These are phyloP conservation scores for Rhodotorula graminis DNA, from an alignment of 768 basidiomycete species.

Conservation along the genomic window DNA sequence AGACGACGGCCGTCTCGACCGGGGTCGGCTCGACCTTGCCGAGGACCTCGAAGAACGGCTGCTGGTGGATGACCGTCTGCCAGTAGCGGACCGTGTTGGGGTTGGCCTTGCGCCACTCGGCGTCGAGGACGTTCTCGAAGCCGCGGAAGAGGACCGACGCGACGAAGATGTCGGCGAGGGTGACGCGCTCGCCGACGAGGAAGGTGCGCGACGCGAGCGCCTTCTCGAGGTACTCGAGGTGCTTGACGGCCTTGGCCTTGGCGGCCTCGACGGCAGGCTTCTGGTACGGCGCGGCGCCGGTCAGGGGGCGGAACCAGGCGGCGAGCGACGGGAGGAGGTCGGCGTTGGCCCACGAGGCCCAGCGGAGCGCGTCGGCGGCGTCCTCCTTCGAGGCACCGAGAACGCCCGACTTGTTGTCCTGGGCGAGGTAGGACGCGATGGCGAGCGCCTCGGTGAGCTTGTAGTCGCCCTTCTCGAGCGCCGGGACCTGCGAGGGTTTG, in stretches of 20 bases:
- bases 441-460: slow-evolving; percentile 69
- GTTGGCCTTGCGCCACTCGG: slow-evolving; percentile 60
- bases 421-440: slow-evolving; percentile 60
- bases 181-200: slow-evolving; percentile 90
- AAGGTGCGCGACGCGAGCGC: slow-evolving; percentile 76
- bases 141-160: slow-evolving; percentile 59
- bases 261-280: slow-evolving; percentile 56
- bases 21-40: slow-evolving; percentile 49
- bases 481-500: slow-evolving; percentile 62
- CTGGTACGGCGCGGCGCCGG: slow-evolving; percentile 59
- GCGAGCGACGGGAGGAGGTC: slow-evolving; percentile 19
- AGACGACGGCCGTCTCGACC: slow-evolving; percentile 38
- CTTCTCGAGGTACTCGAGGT: slow-evolving; percentile 64
- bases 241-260: slow-evolving; percentile 42
- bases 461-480: slow-evolving; percentile 74
- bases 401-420: slow-evolving; percentile 63
- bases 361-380: slow-evolving; percentile 75
- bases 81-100: slow-evolving; percentile 76
- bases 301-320: slow-evolving; percentile 49
- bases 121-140: slow-evolving; percentile 58
- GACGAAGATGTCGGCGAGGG: slow-evolving; percentile 76
- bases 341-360: slow-evolving; percentile 58
- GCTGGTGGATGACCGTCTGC: slow-evolving; percentile 83
- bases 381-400: slow-evolving; percentile 64
- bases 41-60: slow-evolving; percentile 62